phyloP scores from a whole-genome alignment of 768 basidiomycete genomes.

The Leccinum arenicola region DNA sequence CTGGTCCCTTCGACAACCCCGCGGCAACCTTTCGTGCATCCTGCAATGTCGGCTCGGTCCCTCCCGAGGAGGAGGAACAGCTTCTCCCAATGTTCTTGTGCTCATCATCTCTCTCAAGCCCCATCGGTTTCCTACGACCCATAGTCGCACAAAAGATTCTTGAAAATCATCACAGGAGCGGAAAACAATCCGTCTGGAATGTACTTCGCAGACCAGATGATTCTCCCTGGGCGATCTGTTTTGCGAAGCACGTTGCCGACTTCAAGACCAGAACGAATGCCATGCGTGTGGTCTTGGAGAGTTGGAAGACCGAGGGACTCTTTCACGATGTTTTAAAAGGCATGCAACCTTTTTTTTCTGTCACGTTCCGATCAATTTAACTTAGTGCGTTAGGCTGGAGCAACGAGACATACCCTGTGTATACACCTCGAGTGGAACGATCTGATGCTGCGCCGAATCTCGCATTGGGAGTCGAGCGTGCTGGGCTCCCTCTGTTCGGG shows the following conservation, averaged over 20 bases:
- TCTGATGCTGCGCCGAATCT: conserved; percentile 1
- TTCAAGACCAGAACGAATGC: conserved; percentile 14
- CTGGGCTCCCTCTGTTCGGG: conserved; percentile 44
- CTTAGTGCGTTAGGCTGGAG: conserved; percentile 18
- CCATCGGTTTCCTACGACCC: conserved; percentile 22
- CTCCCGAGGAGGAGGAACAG: conserved; percentile 15
- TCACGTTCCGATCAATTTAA: background rate
- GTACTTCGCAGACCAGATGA: conserved; percentile 14
- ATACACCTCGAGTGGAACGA: conserved; percentile 16
- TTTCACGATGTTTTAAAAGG: conserved; percentile 25
- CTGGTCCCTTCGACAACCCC: conserved; percentile 22
- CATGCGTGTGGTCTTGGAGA: conserved; percentile 9
- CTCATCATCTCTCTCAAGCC: conserved; percentile 8
- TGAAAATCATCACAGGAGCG: conserved; percentile 3
- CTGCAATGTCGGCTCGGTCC: conserved; percentile 11
- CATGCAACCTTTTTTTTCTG: background rate
- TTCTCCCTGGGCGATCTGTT: conserved; percentile 21
- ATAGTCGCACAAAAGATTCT: conserved; percentile 14
- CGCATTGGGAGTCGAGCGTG: conserved; percentile 42
- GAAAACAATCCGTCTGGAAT: conserved; percentile 16
- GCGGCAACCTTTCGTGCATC: conserved; percentile 15
- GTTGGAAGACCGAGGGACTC: conserved; percentile 16
- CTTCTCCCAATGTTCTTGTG: conserved; percentile 22
- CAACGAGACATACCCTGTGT: conserved; percentile 26
- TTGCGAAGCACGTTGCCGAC: conserved; percentile 18